Base-by-base conservation (phyloP, 116 monocot genomes). In the Dioscorea cayenensis region DNA sequence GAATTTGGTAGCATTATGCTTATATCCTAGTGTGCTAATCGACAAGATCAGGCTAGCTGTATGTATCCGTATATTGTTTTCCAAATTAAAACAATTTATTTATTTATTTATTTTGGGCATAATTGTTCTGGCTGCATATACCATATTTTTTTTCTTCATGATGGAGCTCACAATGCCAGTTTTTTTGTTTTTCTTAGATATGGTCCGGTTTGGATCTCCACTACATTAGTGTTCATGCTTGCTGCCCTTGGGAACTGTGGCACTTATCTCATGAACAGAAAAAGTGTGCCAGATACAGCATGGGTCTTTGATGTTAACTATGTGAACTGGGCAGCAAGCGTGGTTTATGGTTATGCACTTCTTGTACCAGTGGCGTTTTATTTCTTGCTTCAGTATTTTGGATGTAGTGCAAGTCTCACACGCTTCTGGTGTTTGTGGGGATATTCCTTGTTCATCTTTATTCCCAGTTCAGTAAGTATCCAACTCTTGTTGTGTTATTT, bases 391-490 rank as follows among this genome's bases (percentile, higher is more conserved):
- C 91, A 82, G 67, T 99, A 99, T 67, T 84, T 91, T 71, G 99
- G 85, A 68, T 71, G 73, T 37, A 69, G 37, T 63, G 59, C 79
- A 63, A 94, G 83, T 69, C 80, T 94, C 20, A 48, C 94, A 72
- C 81, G 84, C 12, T 76, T 94, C 16, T 99, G 94, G 91, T 99
- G 99, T 65, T 76, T 99, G 72, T 99, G 99, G 99, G 99, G 94
- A 8, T 99, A 99, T 69, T 99, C 94, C 52, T 83, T 99, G 20
- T 99, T 83, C 85, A 71, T 99, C 80, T 99, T 99, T 50, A 67
- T 99, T 21, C 99, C 94, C 18, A 75, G 68, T 27, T 83, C 81
- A 69, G 99, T 99, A 81, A 86, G 94, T 85, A 63, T 66, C 35
- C 63, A 66, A 3, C 37, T 73, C 37, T 28, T 27, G 18, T 12